Evolutionary conservation across 495 filamentous ascomycete genomes (phyloP), one percentile per base, ranked within the genome.

Genomic region (Trichoderma asperelloides): DNA sequence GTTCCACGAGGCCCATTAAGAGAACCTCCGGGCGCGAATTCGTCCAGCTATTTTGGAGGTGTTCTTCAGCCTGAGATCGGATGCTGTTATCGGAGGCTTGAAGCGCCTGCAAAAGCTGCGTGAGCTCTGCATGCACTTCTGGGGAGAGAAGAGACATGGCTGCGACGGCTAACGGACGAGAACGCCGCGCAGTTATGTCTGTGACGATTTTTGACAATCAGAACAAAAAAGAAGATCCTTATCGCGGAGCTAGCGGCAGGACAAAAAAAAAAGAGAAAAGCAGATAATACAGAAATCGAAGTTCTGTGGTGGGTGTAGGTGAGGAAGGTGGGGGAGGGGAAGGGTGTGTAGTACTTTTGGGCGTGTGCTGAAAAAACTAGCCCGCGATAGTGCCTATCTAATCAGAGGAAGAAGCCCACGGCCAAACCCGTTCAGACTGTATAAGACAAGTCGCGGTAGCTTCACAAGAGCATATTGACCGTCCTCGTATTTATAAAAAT

Each of bases 1-100:
- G 93, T 78, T 99, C 96, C 23, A 88, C 92, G 71, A 99, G 78
- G 66, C 93, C 96, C 89, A 97, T 92, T 76, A 99, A 78, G 45
- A 98, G 80, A 68, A 95, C 82, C 70, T 96, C 93, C 43, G 96
- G 93, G 51, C 88, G 85, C 23, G 84, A 83, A 65, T 80, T 82
- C 47, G 92, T 87, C 95, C 95, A 99, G 77, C 93, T 90, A 77
- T 86, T 89, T 73, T 90, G 91, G 68, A 99, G 79, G 75, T 91
- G 87, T 63, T 93, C 91, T 78, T 99, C 96, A 63, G 93, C 93
- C 74, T 90, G 87, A 40, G 88, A 85, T 70, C 96, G 89, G 71
- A 90, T 82, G 45, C 78, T 78, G 78, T 99, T 99, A 81, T 99
- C 93, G 70, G 91, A 77, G n/a, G 93, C 92, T 76, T 91, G 88